Conservation (phyloP, 2,329 filamentous ascomycete species). For the Penicillium sp. region DNA sequence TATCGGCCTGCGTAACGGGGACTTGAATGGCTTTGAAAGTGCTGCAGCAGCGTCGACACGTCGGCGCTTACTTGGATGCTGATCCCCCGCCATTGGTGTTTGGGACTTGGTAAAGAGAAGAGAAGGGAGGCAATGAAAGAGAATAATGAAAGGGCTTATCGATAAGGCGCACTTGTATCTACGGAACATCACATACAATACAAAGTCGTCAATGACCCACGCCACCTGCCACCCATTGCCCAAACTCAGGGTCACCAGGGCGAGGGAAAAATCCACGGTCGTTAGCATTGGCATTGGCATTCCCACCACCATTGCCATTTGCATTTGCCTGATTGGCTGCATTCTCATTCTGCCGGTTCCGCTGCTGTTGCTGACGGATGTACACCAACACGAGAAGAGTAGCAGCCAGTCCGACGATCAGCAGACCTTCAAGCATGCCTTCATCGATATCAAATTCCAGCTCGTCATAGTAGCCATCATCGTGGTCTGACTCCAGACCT, state of each 20-base stretch:
- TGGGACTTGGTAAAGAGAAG: neutral
- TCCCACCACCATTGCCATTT: conserved; percentile 23
- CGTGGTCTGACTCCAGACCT: conserved; percentile 32
- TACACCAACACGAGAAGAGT: conserved; percentile 75
- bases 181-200: conserved; percentile 1
- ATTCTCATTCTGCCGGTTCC: conserved; percentile 39
- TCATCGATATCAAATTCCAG: conserved; percentile 66
- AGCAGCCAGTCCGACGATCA: conserved; percentile 75
- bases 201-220: conserved; percentile 50
- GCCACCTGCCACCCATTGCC: conserved; percentile 65
- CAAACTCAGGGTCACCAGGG: conserved; percentile 65
- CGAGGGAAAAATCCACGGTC: conserved; percentile 62
- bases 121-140: conserved; percentile 3
- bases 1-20: conserved; percentile 57
- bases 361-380: conserved; percentile 56
- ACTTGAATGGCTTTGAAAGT: conserved; percentile 69
- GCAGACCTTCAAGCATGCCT: conserved; percentile 75
- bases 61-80: conserved; percentile 57
- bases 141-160: conserved; percentile 13
- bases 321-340: conserved; percentile 18
- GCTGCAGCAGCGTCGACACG: conserved; percentile 59
- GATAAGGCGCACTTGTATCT: conserved; percentile 19
- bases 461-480: conserved; percentile 59
- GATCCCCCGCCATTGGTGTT: conserved; percentile 18
- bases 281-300: conserved; percentile 28